Conservation (phyloP, 148 eudicot species). For the Camellia sinensis region DNA sequence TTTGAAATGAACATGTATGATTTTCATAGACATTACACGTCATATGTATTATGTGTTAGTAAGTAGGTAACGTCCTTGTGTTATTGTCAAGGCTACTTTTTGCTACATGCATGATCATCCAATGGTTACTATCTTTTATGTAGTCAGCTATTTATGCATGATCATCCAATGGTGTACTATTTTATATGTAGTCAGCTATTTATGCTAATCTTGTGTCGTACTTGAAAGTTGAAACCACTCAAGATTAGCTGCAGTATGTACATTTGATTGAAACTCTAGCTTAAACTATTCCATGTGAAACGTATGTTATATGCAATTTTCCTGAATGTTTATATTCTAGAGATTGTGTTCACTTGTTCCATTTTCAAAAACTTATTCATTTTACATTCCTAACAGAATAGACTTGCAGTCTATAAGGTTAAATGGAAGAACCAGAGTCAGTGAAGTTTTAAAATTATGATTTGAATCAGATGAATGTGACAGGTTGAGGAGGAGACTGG, state of each 20-base stretch:
- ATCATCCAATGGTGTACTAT: no score
- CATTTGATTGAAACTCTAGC: background rate
- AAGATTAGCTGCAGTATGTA: no score
- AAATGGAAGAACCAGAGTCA: background rate
- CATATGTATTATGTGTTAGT: no score
- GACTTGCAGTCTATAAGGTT: background rate
- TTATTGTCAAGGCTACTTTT: no score
- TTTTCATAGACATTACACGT: no score
- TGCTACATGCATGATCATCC: background rate
- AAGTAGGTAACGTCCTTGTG: no score
- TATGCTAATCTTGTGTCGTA: background rate
- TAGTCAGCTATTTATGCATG: background rate
- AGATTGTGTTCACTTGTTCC: background rate
- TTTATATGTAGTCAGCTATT: background rate
- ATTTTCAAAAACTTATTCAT: background rate
- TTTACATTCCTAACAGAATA: background rate
- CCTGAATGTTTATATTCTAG: background rate
- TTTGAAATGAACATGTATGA: no score
- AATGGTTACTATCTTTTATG: no score
- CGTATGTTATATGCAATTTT: background rate
- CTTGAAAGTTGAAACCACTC: background rate
- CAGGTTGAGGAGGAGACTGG: conserved; percentile 98
- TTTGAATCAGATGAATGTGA: conserved; percentile 13
- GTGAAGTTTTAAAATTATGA: background rate
- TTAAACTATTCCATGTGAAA: background rate